Evolutionary conservation across 176 grass and related monocot genomes (phyloP), one percentile per base, ranked within the genome.

Genomic region (Triticum timopheevii): DNA sequence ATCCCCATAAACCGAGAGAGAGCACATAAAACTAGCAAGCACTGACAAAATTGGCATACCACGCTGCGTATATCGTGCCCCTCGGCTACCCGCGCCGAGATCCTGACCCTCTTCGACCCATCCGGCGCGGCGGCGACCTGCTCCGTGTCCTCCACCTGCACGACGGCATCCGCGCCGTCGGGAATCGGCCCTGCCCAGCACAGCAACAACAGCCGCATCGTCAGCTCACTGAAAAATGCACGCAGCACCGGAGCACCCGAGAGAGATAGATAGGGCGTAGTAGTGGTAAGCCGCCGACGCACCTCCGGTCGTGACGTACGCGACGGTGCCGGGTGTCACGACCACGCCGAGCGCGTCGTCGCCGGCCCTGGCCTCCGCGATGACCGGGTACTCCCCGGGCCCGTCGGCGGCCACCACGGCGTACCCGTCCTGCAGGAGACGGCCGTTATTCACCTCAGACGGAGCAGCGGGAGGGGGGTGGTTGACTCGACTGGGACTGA

Each of bases 301-400:
- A 98, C 93, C 96, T 96, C 96, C 92, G 8, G 92, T 98, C 7
- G 93, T 98, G 61, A 98, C 93, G 82, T 98, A 96, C 16, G 96
- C 93, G 80, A 93, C 63, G 27, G 88, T 81, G 66, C 94, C 92
- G 1, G 90, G 76, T 19, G 62, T 36, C 40, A 98, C 84, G 31
- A 82, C 71, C 70, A 92, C 64, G 58, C 84, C 87, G 38, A 90
- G 74, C 24, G 80, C 86, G 86, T 98, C 92, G 74, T 90, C 82
- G 71, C 96, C 96, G 15, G 96, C 93, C 95, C 93, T 89, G 38
- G 96, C 92, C 86, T 98, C 93, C 40, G 90, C 86, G 68, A 98
- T 73, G 40, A 98, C 93, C 13, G 92, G 87, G 75, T 98, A 96
- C 73, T 94, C 92, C 58, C 93, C 93, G 0, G 93, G 96, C 31